Evolutionary conservation across 2,329 filamentous ascomycete genomes (phyloP).

Genomic region (Madurella mycetomatis): DNA sequence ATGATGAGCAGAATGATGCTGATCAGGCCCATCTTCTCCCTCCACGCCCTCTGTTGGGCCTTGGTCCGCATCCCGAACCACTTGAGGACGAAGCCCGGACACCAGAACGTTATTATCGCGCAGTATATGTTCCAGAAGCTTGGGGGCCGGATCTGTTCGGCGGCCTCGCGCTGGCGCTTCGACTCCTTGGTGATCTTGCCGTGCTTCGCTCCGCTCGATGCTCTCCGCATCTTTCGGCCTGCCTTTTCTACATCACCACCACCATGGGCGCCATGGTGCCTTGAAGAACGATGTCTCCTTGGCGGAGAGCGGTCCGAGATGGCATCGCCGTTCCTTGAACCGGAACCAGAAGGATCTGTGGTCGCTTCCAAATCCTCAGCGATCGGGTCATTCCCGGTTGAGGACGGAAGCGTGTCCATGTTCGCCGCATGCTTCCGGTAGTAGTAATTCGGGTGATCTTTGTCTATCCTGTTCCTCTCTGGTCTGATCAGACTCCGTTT

Average conservation of each 20-base stretch:
- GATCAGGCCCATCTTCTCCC: slow-evolving; percentile 95
- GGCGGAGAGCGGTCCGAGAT: slow-evolving; percentile 42
- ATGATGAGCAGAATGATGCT: slow-evolving; percentile 89
- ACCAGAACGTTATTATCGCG: slow-evolving; percentile 90
- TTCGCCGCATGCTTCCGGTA: slow-evolving; percentile 93
- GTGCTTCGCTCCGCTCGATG: slow-evolving; percentile 44
- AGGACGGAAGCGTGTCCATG: slow-evolving; percentile 85
- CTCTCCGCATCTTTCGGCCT: slow-evolving; percentile 30
- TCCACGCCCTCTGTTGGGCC: slow-evolving; percentile 87
- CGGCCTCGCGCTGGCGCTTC: slow-evolving; percentile 46
- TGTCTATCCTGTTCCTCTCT: slow-evolving; percentile 79
- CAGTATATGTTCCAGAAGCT: slow-evolving; percentile 97
- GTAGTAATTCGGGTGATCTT: slow-evolving; percentile 89
- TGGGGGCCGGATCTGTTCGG: slow-evolving; percentile 68
- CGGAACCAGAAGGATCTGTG: slow-evolving; percentile 49
- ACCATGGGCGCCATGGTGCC: slow-evolving; percentile 28
- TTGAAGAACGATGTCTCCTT: slow-evolving; percentile 32
- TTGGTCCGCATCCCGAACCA: slow-evolving; percentile 83
- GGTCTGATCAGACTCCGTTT: slow-evolving; percentile 88
- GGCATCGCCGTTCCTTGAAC: slow-evolving; percentile 39
- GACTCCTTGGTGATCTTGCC: slow-evolving; percentile 61
- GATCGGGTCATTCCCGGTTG: slow-evolving; percentile 87
- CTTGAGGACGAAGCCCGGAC: slow-evolving; percentile 74
- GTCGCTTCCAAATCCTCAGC: slow-evolving; percentile 70
- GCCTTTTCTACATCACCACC: slow-evolving; percentile 37